A percentile compares a stretch with the other conserved stretches of the same genome.
These are phyloP conservation scores for Pyrenophora tritici-repentis DNA, from an alignment of 2,329 filamentous ascomycete species.

Conservation along the genomic window DNA sequence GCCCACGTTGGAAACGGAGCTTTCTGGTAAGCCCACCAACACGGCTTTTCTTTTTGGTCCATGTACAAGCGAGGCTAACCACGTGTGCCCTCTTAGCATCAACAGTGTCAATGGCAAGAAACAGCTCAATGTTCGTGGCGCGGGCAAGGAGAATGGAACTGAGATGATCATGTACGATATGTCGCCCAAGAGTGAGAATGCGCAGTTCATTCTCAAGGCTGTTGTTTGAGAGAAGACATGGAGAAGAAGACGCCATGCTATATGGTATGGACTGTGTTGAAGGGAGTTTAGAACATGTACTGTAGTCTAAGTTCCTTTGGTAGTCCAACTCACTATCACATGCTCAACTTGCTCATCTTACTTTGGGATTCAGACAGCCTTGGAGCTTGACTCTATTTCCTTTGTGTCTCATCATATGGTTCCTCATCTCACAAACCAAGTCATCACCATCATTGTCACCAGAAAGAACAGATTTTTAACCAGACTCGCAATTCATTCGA, in stretches of 20 bases:
- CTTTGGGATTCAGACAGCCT: too few species aligned
- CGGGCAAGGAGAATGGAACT: neutral
- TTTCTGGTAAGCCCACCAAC: neutral
- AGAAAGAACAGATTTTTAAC: neutral
- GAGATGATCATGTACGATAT: neutral
- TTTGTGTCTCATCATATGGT: too few species aligned
- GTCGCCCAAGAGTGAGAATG: neutral
- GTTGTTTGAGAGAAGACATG: neutral
- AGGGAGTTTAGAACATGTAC: too few species aligned
- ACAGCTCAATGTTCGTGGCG: slow-evolving; percentile 2
- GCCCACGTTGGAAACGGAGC: neutral
- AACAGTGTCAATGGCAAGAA: neutral
- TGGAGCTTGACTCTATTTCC: too few species aligned
- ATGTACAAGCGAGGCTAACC: neutral
- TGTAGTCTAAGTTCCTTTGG: too few species aligned
- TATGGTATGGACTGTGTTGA: too few species aligned
- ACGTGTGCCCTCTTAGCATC: neutral
- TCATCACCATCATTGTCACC: too few species aligned
- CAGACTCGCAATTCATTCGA: slow-evolving; percentile 4
- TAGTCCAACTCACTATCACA: too few species aligned
- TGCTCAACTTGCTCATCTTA: too few species aligned
- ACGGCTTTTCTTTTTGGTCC: neutral
- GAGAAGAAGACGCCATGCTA: too few species aligned
- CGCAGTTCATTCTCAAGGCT: slow-evolving; percentile 1
- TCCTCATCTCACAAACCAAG: too few species aligned